phyloP scores from a whole-genome alignment of 805 yeast species.

The Starmerella tilneyi region DNA sequence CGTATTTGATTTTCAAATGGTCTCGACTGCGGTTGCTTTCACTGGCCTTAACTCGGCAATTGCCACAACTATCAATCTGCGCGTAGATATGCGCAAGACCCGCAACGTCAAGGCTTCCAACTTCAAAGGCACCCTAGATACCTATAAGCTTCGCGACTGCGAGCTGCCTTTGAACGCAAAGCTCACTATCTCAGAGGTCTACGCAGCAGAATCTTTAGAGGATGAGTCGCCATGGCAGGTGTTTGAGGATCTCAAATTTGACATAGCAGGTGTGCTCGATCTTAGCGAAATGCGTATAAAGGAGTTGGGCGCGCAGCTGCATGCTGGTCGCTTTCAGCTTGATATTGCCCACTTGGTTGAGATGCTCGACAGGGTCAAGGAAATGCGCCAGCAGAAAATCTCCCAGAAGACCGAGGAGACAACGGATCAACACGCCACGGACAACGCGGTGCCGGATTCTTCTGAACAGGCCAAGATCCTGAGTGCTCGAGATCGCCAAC shows the following conservation, averaged over 20 bases:
- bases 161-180: constrained; percentile 29
- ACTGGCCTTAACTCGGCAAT: constrained; percentile 26
- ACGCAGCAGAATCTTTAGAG: constrained; percentile 25
- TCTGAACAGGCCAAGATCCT: constrained; percentile 6
- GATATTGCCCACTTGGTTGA: constrained; percentile 22
- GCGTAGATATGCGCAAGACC: constrained; percentile 29
- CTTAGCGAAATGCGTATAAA: constrained; percentile 27
- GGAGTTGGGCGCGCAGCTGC: constrained; percentile 28
- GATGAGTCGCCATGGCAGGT: constrained; percentile 30
- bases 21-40: constrained; percentile 25
- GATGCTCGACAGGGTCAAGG: constrained; percentile 16
- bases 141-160: constrained; percentile 24
- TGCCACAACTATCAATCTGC: constrained; percentile 26
- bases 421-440: not conserved
- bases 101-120: constrained; percentile 21
- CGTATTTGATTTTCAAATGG: constrained; percentile 27
- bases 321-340: constrained; percentile 27
- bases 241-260: constrained; percentile 28
- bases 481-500: constrained; percentile 11
- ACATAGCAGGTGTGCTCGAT: constrained; percentile 29
- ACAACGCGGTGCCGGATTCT: constrained; percentile 2
- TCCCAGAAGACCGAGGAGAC: not conserved
- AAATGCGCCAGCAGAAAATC: constrained; percentile 8
- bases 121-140: constrained; percentile 33
- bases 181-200: constrained; percentile 27